Base-by-base conservation (phyloP, 2,329 filamentous ascomycete genomes). In the Pyrenophora graminea region DNA sequence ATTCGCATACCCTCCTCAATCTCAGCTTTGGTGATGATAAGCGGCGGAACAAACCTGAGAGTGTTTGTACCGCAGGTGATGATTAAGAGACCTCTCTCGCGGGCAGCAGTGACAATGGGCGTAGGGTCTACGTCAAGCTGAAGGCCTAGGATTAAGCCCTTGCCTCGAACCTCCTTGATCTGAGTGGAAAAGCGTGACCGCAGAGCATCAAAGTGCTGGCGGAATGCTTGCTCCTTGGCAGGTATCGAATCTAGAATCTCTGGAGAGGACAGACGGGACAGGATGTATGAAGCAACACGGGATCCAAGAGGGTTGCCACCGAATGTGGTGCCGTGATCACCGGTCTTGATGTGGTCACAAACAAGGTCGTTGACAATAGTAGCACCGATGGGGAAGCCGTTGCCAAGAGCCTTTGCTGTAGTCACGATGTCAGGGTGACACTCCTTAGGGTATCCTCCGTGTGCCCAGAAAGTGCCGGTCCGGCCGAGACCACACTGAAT, bases 51-150 rank as follows among this genome's bases (percentile, higher is more conserved):
- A 65, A 99, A 96, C 40, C 94, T 82, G 62, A 99, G 76, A 7
- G 92, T 97, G 70, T 97, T 96, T 25, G 86, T 91, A 1, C 94
- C 94, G 23, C 91, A 93, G 1, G 91, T 97, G 68, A 99, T 97
- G 53, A 99, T 80, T 52, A 99, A 74, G 66, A 99, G 73, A 0
- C 94, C 94, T 53, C 91, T 82, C 78, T 97, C 91, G 55, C 94
- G 81, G 15, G 92, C 91, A 9, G 91, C 92, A 58, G 87, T 91
- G 54, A 99, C 81, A 53, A 99, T 86, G 10, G 80, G 82, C 15
- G 82, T 81, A 25, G 85, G 90, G 69, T 94, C 88, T 58, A 85
- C 79, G 6, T 81, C 85, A 49, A 99, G 77, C 77, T 99, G 94
- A 38, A 96, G 74, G 19, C 94, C 94, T 8, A 97, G 77, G 51